Evolutionary conservation across 352 stramenopile genomes (phyloP).

Genomic region (Pythium aphanidermatum): DNA sequence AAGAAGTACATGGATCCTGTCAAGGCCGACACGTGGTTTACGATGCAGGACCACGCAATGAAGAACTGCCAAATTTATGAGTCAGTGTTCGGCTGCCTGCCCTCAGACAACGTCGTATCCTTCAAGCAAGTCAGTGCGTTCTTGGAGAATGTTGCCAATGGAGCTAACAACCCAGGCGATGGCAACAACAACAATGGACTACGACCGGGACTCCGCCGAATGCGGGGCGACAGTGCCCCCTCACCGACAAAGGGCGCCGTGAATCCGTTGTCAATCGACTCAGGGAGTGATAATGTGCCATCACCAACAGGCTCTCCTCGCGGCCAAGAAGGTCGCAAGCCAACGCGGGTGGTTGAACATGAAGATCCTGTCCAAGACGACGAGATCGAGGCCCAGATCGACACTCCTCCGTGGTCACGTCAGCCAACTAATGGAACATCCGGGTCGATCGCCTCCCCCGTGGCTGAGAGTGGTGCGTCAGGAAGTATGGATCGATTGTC

Average conservation of each 20-base stretch:
- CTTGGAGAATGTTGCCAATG: constrained; percentile 20
- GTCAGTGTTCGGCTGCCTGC: constrained; percentile 72
- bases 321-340: constrained; percentile 5
- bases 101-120: constrained; percentile 60
- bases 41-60: constrained; percentile 83
- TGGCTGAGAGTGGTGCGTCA: too few relatives aligned
- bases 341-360: constrained; percentile 8
- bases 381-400: constrained; percentile 12
- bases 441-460: too few relatives aligned
- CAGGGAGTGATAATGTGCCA: neutral
- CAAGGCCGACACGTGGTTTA: constrained; percentile 60
- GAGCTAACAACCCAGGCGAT: neutral
- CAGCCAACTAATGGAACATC: neutral
- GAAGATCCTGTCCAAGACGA: constrained; percentile 13
- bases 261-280: neutral
- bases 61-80: constrained; percentile 80
- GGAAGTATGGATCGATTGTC: too few relatives aligned
- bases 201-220: constrained; percentile 9
- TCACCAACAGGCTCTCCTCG: neutral
- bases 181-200: neutral
- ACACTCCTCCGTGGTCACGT: constrained; percentile 1
- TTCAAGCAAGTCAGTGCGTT: constrained; percentile 69
- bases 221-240: constrained; percentile 1
- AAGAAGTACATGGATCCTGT: constrained; percentile 60
- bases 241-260: neutral